Base-by-base conservation (phyloP, 1,139 yeast genomes). In the Blastobotrys serpentis region DNA sequence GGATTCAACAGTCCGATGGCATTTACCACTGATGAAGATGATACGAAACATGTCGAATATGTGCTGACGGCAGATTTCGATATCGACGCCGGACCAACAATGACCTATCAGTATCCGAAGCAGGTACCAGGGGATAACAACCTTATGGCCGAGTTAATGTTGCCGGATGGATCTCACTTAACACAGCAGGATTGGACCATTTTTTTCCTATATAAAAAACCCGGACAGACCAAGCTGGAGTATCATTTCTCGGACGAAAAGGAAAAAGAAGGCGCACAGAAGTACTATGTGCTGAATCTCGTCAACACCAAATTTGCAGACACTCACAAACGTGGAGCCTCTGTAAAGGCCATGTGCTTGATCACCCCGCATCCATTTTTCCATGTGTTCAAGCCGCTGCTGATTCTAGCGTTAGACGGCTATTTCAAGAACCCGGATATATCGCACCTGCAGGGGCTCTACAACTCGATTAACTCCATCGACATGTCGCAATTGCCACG, bases 131-230 rank as follows among this genome's bases (percentile, higher is more conserved):
- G 81, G 4, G 73, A 75, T 52, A 54, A 57, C 40, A 57, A 56
- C 43, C 46, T 59, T 21, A 58, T 62, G 59, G 83, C 84, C 0
- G 86, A 81, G 60, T 69, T 81, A 43, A 78, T 81, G 82, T 66
- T 81, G 38, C 86, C 86, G 0, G 86, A 81, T 59, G 84, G 80
- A 60, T 77, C 79, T 42, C 86, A 81, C 60, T 76, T 75, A 49
- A 63, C 86, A 42, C 70, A 70, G 25, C 84, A 81, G 58, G 86
- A 81, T 63, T 81, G 74, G 70, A 80, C 86, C 4, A 67, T 80
- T 25, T 79, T 80, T 54, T 67, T 80, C 49, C 67, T 81, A 34
- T 78, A 76, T 61, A 62, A 72, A 48, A 58, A 54, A 42, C 50
- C 50, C 13, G 57, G 56, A 13, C 51, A 52, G 19, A 67, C 71